Base-by-base conservation (phyloP, 2,329 filamentous ascomycete genomes). In the Pseudovirgaria hyperparasitica region DNA sequence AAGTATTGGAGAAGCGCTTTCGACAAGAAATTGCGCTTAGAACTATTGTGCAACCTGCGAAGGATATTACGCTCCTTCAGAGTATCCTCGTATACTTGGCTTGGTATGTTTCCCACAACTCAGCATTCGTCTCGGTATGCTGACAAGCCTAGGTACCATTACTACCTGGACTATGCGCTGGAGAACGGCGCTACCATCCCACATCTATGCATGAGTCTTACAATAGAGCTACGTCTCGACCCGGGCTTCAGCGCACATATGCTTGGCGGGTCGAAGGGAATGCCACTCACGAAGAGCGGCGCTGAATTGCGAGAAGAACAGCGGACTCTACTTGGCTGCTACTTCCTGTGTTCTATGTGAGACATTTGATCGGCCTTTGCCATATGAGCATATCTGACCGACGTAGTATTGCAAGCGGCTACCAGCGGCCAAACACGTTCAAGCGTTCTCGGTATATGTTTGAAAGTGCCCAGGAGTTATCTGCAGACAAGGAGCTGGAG, bases 31-130 rank as follows among this genome's bases (percentile, higher is more conserved):
- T 52, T n/a, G 48, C 48, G 2, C 32, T 44, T n/a, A 42, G 45
- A 13, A 50, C 48, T 2, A 46, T 51, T 11, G 36, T 52, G 11
- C 30, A 29, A 5, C 49, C 48, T 10, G 37, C 34, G 11, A 38
- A 37, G 21, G 50, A 40, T 8, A 22, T 51, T 5, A 41, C 43
- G 7, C 29, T 52, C 4, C 33, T 52, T 1, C 49, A 52, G 27
- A 47, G 49, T 25, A 32, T 50, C 4, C 35, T 51, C 5, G 42
- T 52, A 2, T 52, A 52, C 26, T 29, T 51, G 1, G 46, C 46
- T 9, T 50, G 48, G 48, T 49, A 29, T 11, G 26, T 23, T 13
- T 23, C n/a, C 17, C 4, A 23, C 12, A 11, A 4, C n/a, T n/a
- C n/a, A n/a, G 14, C 13, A 19, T 15, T 16, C 10, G 14, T 5